These are phyloP conservation scores for Piromyces sp. DNA, from an alignment of 192 early-diverging fungal genomes.

Conservation along the genomic window DNA sequence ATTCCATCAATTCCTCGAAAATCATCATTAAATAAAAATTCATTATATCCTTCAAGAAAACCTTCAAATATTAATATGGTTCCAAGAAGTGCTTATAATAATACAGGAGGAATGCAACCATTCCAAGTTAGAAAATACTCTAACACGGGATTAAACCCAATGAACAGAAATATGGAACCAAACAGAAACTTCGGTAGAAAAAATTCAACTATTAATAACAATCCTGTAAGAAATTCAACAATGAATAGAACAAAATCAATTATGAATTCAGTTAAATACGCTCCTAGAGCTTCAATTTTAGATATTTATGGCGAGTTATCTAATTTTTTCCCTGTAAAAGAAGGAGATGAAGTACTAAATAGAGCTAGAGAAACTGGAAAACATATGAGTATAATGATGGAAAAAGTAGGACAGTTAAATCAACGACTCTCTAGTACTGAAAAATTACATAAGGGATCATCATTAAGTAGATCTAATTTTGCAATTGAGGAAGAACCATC, in stretches of 20 bases:
- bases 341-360: not conserved
- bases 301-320: not conserved
- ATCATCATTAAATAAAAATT: too few species aligned
- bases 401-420: not conserved
- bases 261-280: not conserved
- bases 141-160: too few species aligned
- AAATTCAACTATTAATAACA: not conserved
- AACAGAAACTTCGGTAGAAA: too few species aligned
- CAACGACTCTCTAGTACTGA: not conserved
- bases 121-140: too few species aligned
- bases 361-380: not conserved
- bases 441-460: not conserved
- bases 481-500: too few species aligned
- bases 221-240: not conserved
- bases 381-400: not conserved
- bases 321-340: not conserved
- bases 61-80: too few species aligned
- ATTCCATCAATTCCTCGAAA: too few species aligned
- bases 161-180: too few species aligned
- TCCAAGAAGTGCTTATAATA: too few species aligned
- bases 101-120: too few species aligned
- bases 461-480: too few species aligned
- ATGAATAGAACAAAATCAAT: not conserved
- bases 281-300: not conserved
- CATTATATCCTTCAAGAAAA: too few species aligned